These are phyloP conservation scores for Pulveroboletus frians DNA, from an alignment of 768 basidiomycete genomes.

Conservation along the genomic window DNA sequence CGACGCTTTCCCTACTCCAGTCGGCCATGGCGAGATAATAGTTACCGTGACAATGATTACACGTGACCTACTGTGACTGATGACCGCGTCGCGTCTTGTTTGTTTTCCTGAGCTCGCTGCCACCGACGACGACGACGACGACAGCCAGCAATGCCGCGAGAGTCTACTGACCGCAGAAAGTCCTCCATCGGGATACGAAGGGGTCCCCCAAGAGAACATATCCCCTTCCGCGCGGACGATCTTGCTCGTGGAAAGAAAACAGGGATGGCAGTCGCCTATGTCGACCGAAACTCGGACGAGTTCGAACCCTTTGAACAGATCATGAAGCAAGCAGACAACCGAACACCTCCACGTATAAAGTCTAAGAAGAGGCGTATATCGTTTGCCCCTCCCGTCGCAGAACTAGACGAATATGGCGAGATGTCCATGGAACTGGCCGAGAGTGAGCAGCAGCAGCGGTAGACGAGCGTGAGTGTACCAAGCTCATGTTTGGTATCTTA, in stretches of 20 bases:
- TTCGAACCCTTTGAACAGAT: constrained; percentile 79
- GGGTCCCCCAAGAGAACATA: constrained; percentile 59
- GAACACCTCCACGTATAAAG: constrained; percentile 56
- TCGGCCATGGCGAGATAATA: constrained; percentile 17
- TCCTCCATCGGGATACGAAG: constrained; percentile 45
- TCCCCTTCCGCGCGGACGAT: constrained; percentile 76
- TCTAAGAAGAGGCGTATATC: constrained; percentile 47
- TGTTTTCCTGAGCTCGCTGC: constrained; percentile 15
- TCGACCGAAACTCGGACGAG: constrained; percentile 72
- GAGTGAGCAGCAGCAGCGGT: constrained; percentile 48
- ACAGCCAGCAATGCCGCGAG: constrained; percentile 24
- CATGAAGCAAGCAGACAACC: constrained; percentile 61
- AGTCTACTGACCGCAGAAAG: constrained; percentile 26
- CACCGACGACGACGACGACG: constrained; percentile 7
- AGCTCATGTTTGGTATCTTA: constrained; percentile 3
- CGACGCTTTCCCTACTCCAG: constrained; percentile 13
- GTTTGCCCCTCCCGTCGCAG: constrained; percentile 30
- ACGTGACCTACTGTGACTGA: constrained; percentile 25
- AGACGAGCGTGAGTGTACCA: neutral
- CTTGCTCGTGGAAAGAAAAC: constrained; percentile 77
- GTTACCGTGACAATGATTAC: constrained; percentile 13
- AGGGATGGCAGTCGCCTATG: constrained; percentile 60
- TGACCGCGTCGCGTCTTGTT: constrained; percentile 26
- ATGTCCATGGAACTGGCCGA: constrained; percentile 76
- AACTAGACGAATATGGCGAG: constrained; percentile 55